Percentiles rank a stretch among this genome's conserved stretches.
Evolutionary conservation across 2,329 filamentous ascomycete genomes (phyloP).

Genomic region (Penicillium sp.): DNA sequence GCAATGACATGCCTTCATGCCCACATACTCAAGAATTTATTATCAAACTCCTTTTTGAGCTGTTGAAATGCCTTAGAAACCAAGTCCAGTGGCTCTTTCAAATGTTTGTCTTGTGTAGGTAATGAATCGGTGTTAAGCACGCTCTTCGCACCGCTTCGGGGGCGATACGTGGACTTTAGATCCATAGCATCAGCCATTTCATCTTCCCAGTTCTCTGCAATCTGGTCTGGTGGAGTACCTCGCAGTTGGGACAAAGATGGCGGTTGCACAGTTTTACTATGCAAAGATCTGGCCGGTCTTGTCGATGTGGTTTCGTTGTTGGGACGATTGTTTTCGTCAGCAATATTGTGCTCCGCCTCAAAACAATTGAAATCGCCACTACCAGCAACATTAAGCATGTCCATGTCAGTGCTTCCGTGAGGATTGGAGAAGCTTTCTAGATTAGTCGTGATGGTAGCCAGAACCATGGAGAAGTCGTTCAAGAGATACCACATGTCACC

Average conservation of each 20-base stretch:
- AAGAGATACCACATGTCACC: conserved; percentile 71
- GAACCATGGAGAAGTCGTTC: conserved; percentile 61
- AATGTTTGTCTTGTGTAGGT: neutral
- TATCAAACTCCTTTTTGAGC: conserved; percentile 33
- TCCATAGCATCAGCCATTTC: conserved; percentile 10
- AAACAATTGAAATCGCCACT: conserved; percentile 29
- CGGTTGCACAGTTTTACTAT: too few relatives aligned
- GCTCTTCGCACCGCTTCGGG: neutral
- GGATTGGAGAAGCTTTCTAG: conserved; percentile 34
- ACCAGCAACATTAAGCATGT: conserved; percentile 27
- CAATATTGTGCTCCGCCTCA: conserved; percentile 12
- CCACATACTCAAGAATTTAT: conserved; percentile 35
- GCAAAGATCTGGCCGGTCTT: too few relatives aligned
- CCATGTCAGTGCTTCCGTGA: conserved; percentile 1
- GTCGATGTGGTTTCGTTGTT: neutral
- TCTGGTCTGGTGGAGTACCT: neutral
- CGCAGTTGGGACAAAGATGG: too few relatives aligned
- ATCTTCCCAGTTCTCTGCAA: conserved; percentile 26
- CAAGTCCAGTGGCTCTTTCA: conserved; percentile 5
- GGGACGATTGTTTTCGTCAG: conserved; percentile 5
- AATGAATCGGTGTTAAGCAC: neutral
- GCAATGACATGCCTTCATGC: too few relatives aligned
- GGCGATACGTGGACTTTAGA: neutral
- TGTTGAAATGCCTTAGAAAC: conserved; percentile 30
- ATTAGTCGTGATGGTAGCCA: conserved; percentile 36